A percentile compares a stretch with the other conserved stretches of the same genome.
These are phyloP conservation scores for Polyplosphaeria fusca DNA, from an alignment of 495 filamentous ascomycete genomes.

Conservation along the genomic window DNA sequence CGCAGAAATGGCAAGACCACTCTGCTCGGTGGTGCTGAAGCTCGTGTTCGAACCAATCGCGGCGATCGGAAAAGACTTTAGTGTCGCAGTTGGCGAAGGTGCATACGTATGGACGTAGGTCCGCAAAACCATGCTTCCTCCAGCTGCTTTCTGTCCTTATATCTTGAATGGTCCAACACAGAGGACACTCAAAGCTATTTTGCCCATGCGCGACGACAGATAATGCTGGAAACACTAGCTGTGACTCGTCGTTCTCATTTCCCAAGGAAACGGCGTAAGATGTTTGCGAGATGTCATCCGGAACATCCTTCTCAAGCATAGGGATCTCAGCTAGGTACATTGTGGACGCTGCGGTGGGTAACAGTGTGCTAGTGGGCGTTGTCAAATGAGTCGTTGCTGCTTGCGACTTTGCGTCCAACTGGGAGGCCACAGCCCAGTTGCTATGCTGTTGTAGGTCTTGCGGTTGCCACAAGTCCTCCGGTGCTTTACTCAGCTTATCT, in stretches of 20 bases:
- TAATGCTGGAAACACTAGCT: conserved; percentile 1
- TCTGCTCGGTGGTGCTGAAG: conserved; percentile 1
- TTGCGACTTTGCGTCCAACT: background rate
- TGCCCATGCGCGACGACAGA: background rate
- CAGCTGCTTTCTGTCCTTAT: background rate
- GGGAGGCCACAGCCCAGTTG: background rate
- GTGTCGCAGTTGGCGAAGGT: conserved; percentile 12
- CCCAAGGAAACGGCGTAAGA: conserved; percentile 15
- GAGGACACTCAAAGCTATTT: conserved; percentile 23
- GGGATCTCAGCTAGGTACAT: conserved; percentile 1
- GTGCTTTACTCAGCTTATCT: conserved; percentile 4
- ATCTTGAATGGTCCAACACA: conserved; percentile 18
- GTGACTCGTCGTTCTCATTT: conserved; percentile 5
- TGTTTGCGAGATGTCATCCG: conserved; percentile 8
- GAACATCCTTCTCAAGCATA: background rate
- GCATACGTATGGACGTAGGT: conserved; percentile 14
- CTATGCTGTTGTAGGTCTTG: background rate
- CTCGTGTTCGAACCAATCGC: conserved; percentile 22
- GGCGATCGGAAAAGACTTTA: conserved; percentile 5
- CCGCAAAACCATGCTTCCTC: conserved; percentile 8
- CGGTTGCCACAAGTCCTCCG: background rate
- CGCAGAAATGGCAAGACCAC: conserved; percentile 8
- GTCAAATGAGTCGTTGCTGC: background rate
- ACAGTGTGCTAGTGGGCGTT: conserved; percentile 2
- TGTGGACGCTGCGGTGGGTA: conserved; percentile 28